Base-by-base conservation (phyloP, 768 basidiomycete species). In the Saitozyma podzolica region DNA sequence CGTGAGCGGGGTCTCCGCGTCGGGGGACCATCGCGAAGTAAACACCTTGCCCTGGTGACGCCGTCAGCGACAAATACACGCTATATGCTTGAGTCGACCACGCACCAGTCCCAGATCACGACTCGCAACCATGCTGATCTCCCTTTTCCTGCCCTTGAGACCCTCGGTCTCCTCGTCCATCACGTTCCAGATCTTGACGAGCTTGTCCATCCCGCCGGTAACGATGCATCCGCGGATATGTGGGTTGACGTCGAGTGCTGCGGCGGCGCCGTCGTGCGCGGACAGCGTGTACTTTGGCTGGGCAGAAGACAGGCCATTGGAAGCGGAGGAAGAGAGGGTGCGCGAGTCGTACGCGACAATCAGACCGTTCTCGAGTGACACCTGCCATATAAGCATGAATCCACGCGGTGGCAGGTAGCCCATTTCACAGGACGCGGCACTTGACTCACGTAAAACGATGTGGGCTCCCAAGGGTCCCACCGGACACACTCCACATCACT, bases 391-490 rank as follows among this genome's bases (percentile, higher is more conserved):
- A 41, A 59, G 53, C 13, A 40, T 43, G 54, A 54, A 40, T 19
- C 3, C 29, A n/a, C 10, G 6, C 13, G n/a, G 13, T 47, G 11
- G 45, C 8, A 41, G 2, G 29, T 29, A 2, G 5, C 29, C 29
- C 29, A 29, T 2, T 29, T 29, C 29, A 29, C 5, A 5, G 2
- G 29, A 29, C 6, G 29, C 41, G 43, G 41, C 40, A 6, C 40
- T 40, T 20, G 11, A 79, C 89, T 65, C 66, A 93, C 93, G 74
- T 91, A 96, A 82, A 96, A 95, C 2, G 85, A 85, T 65, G 88
- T 85, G 6, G 84, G 84, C 58, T 95, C 90, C 90, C 91, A 96
- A 54, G 93, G 94, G 80, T 99, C 95, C 95, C 96, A 99, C 66
- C 88, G 82, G 47, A 97, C 80, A 45, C 90, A 89, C 80, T 99